phyloP scores from a whole-genome alignment of 345 rosid species.

The Hevea brasiliensis region DNA sequence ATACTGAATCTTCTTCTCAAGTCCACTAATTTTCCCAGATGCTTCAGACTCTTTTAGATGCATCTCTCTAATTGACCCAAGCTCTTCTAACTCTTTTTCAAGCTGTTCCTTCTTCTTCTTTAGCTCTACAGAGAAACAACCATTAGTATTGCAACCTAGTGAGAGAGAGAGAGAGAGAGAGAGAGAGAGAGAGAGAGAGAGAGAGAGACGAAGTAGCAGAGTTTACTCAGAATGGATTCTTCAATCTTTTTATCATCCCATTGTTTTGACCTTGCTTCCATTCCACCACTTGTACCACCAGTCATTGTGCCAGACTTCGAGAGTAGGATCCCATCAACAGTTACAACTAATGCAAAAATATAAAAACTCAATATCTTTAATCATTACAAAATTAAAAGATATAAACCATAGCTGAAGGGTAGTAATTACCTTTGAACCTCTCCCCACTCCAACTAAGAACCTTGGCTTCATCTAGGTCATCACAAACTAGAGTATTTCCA shows the following conservation, averaged over 20 bases:
- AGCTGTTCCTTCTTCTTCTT: constrained; percentile 73
- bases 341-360: constrained; percentile 65
- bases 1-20: constrained; percentile 93
- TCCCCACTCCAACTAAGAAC: constrained; percentile 92
- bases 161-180: constrained; percentile 15
- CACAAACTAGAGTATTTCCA: constrained; percentile 95
- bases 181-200: neutral
- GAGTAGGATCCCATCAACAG: constrained; percentile 89
- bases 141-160: constrained; percentile 7
- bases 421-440: constrained; percentile 71
- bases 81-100: constrained; percentile 76
- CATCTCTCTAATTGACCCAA: constrained; percentile 95
- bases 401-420: neutral
- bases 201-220: constrained; percentile 1
- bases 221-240: constrained; percentile 37
- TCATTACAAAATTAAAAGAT: neutral
- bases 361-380: constrained; percentile 14
- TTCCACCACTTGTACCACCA: constrained; percentile 98
- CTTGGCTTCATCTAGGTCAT: constrained; percentile 95
- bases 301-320: constrained; percentile 99
- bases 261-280: constrained; percentile 95
- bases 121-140: constrained; percentile 49
- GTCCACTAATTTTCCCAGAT: constrained; percentile 92
- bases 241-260: constrained; percentile 98
- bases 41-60: constrained; percentile 87